These are phyloP conservation scores for Fusarium cyanostomum DNA, from an alignment of 2,329 filamentous ascomycete genomes.

Conservation along the genomic window DNA sequence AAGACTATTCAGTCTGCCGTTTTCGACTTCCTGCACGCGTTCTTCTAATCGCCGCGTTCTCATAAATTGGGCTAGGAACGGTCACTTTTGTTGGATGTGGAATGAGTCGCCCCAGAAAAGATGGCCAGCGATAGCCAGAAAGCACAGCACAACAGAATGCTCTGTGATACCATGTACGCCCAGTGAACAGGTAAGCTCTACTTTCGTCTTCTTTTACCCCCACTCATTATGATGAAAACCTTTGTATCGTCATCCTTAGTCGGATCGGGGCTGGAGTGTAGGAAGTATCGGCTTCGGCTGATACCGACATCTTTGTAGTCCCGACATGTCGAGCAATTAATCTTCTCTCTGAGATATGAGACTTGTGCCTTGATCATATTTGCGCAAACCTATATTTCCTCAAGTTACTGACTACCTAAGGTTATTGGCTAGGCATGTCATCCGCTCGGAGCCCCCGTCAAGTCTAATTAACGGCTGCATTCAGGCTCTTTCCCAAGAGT, in stretches of 20 bases:
- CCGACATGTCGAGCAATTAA: conserved; percentile 60
- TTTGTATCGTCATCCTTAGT: conserved; percentile 97
- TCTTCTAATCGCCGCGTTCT: no score
- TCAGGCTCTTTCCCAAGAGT: neutral
- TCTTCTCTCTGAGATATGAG: conserved; percentile 63
- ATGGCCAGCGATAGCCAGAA: neutral
- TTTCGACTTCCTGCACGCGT: no score
- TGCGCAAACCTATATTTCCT: conserved; percentile 3
- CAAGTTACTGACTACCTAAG: conserved; percentile 23
- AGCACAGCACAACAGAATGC: neutral
- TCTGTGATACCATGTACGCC: conserved; percentile 23
- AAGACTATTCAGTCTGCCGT: neutral
- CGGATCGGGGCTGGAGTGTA: conserved; percentile 62
- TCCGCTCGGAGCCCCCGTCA: neutral
- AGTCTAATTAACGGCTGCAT: neutral
- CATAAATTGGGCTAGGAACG: neutral
- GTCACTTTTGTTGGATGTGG: no score
- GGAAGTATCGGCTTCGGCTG: conserved; percentile 45
- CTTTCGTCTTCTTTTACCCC: neutral
- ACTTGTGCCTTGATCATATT: neutral
- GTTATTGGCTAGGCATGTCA: conserved; percentile 15
- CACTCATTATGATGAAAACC: conserved; percentile 78
- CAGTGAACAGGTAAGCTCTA: conserved; percentile 19
- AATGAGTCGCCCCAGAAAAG: neutral
- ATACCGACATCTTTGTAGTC: conserved; percentile 47